Percentiles rank a stretch among this genome's conserved stretches.
These are phyloP conservation scores for Ganoderma leucocontextum DNA, from an alignment of 1,284 basidiomycete species.

Conservation along the genomic window DNA sequence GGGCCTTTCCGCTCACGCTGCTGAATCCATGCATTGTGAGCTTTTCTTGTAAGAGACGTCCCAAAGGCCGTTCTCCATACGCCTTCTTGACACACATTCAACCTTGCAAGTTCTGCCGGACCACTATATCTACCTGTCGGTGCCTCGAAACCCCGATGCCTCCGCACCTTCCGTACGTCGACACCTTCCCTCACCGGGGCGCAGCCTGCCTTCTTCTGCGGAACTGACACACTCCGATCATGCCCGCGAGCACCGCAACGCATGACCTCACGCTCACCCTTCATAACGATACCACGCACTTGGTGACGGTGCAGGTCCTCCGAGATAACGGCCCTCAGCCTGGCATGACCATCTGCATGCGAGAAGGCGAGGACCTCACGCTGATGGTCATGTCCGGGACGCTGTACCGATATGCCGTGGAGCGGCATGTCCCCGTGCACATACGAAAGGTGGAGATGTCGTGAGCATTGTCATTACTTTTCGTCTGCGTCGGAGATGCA, in stretches of 20 bases:
- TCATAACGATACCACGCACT: slow-evolving; percentile 51
- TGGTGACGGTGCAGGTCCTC: slow-evolving; percentile 46
- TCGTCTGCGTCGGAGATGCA: background rate
- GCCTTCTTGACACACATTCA: slow-evolving; percentile 15
- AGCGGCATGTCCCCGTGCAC: slow-evolving; percentile 25
- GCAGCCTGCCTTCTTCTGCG: background rate
- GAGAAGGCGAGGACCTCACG: slow-evolving; percentile 38
- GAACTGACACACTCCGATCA: slow-evolving; percentile 5
- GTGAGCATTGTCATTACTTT: slow-evolving; percentile 29
- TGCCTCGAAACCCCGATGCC: background rate
- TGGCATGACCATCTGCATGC: slow-evolving; percentile 38
- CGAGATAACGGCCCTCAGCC: slow-evolving; percentile 31
- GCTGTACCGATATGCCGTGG: slow-evolving; percentile 41
- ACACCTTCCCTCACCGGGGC: background rate
- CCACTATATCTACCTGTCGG: slow-evolving; percentile 9
- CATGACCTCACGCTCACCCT: slow-evolving; percentile 62
- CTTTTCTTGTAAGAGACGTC: slow-evolving; percentile 21
- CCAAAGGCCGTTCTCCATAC: slow-evolving; percentile 16
- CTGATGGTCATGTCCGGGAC: slow-evolving; percentile 43
- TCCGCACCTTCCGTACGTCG: background rate
- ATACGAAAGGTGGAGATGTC: slow-evolving; percentile 45
- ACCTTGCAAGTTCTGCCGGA: slow-evolving; percentile 9
- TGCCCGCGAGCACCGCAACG: slow-evolving; percentile 55
- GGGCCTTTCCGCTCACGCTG: slow-evolving; percentile 14
- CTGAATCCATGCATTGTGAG: slow-evolving; percentile 23